Evolutionary conservation across 768 basidiomycete genomes (phyloP), one percentile per base, ranked within the genome.

Genomic region (Postia placenta): DNA sequence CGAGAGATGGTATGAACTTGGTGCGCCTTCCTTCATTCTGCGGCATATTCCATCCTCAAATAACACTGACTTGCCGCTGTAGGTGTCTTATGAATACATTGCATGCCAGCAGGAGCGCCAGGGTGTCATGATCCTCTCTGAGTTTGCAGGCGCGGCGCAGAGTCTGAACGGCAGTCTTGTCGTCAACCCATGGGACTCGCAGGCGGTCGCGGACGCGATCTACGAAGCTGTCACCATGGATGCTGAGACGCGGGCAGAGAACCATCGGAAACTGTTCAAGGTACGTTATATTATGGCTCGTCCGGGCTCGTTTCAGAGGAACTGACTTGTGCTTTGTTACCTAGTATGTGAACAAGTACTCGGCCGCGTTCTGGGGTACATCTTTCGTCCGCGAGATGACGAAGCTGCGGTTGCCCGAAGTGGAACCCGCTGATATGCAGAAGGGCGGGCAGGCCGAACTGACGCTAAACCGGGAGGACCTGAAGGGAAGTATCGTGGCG

Each of bases 161-260:
- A 88, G 84, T 55, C 70, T 99, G 53, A 97, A 98, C 64, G 96
- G 96, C 19, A 89, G 87, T 27, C 77, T 99, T 57, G 92, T 99
- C 63, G 92, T 98, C 60, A 99, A 99, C 72, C 96, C 96, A 19
- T 94, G 96, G 95, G 96, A 98, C 66, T 88, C 88, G n/a, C 94
- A 97, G 66, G 86, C 93, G 60, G 92, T 96, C 43, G 96, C 96
- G 1, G 85, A 97, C 61, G 92, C 93, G n/a, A 96, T 99, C 50
- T 85, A 92, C 67, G 85, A 91, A 65, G 92, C 96, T 0, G 85
- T 98, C 50, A 92, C 87, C 14, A 93, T 94, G 89, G 80, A 84
- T 42, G 73, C 79, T 3, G 80, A 83, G 39, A 81, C 77, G 35
- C 80, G 92, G n/a, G 86, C 87, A 27, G 87, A 91, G 67, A 97